Conservation (phyloP, 441 rosid species). For the Populus hybrid region DNA sequence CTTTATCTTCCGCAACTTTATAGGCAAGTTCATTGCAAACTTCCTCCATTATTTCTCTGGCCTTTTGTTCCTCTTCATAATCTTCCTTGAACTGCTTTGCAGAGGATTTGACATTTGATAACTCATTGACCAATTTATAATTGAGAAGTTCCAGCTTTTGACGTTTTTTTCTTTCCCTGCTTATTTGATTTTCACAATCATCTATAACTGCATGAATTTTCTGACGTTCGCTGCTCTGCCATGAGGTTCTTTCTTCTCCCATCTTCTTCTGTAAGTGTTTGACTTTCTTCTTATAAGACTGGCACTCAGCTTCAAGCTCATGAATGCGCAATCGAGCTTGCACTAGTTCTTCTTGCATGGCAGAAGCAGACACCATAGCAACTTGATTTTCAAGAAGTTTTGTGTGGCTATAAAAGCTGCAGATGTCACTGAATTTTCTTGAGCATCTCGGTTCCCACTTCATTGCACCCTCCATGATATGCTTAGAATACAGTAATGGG, state of each 20-base stretch:
- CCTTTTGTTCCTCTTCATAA: conserved; percentile 34
- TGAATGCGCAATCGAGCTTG: conserved; percentile 38
- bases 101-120: conserved; percentile 36
- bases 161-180: conserved; percentile 38
- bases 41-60: conserved; percentile 46
- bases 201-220: conserved; percentile 29
- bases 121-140: conserved; percentile 44
- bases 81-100: conserved; percentile 25
- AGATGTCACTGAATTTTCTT: conserved; percentile 27
- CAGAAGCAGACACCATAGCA: conserved; percentile 29
- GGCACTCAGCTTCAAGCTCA: conserved; percentile 42
- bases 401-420: conserved; percentile 14
- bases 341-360: conserved; percentile 37
- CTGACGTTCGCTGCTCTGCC: conserved; percentile 21
- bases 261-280: conserved; percentile 34
- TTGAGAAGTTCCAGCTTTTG: conserved; percentile 39
- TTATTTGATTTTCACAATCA: conserved; percentile 37
- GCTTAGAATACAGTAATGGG: conserved; percentile 20
- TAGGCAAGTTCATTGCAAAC: conserved; percentile 56
- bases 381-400: conserved; percentile 35
- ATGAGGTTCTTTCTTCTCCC: conserved; percentile 25
- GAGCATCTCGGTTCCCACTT: conserved; percentile 45
- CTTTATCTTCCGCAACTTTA: conserved; percentile 43
- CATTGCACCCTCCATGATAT: conserved; percentile 41
- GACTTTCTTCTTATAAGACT: conserved; percentile 26